Base-by-base conservation (phyloP, 1,284 basidiomycete species). In the Ceratobasidium papillatum region DNA sequence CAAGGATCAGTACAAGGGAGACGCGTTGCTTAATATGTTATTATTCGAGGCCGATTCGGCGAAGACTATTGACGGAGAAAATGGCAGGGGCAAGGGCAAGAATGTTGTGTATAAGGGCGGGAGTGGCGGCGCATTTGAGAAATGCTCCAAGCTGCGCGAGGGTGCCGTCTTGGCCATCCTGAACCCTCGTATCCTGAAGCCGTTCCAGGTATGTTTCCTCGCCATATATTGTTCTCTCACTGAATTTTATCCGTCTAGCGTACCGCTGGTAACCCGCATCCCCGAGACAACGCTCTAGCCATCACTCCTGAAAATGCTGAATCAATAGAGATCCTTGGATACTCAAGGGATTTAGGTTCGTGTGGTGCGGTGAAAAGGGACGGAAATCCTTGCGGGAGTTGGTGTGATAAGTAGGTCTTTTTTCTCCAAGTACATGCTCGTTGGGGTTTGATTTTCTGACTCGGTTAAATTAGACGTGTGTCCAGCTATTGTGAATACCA, bases 101-200 rank as follows among this genome's bases (percentile, higher is more conserved):
- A 76, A 47, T 77, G 76, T 43, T 92, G 78, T 90, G 0, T 97
- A 95, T 81, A 87, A 87, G 76, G 96, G 96, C 0, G 96, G 97
- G 0, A 96, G 94, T 77, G 88, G 90, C 1, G 96, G 97, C 5
- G 96, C 96, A 0, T 99, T 94, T 80, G 97, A 99, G 81, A 86
- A 84, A 77, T 85, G 87, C 82, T 91, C 92, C 74, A 94, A 94
- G 80, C 84, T 97, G 76, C 89, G 89, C 62, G 93, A 95, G 77
- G 97, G 97, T 0, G 91, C 94, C 59, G 93, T 99, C 1, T 85
- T 99, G 32, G 94, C 95, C 0, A 86, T 99, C 43, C 83, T 99
- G 32, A 98, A 97, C 80, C 96, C 97, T 0, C 88, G 88, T 75
- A 88, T 99, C 47, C 84, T 97, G 72, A 94, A 93, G 79, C 94